These are phyloP conservation scores for Pyrrhoderma lamaoense DNA, from an alignment of 1,284 basidiomycete genomes.

Conservation along the genomic window DNA sequence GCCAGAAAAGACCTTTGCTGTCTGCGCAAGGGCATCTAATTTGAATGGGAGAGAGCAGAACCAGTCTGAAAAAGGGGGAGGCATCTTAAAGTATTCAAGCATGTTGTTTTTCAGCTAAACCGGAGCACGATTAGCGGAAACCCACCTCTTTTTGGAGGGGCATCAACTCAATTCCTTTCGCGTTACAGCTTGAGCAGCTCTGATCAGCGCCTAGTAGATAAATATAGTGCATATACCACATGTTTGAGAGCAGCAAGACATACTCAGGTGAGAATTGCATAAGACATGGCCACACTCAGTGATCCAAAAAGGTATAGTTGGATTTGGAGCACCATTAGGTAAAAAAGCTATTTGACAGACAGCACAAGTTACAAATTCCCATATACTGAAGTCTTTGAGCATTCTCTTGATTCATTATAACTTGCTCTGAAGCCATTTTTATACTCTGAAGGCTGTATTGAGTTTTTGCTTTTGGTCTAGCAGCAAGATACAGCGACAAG, in stretches of 20 bases:
- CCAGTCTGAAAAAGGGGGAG: constrained; percentile 71
- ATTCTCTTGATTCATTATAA: constrained; percentile 7
- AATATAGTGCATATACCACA: neutral
- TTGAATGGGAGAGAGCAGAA: constrained; percentile 55
- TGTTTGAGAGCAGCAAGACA: constrained; percentile 24
- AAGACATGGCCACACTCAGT: constrained; percentile 78
- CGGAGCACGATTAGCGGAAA: neutral
- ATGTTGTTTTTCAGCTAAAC: constrained; percentile 1
- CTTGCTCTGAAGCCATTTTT: neutral
- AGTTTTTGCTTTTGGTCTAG: too few relatives aligned
- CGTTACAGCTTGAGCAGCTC: constrained; percentile 59
- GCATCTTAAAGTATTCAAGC: constrained; percentile 43
- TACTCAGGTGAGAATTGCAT: constrained; percentile 77
- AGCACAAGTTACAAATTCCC: constrained; percentile 68
- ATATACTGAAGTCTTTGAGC: constrained; percentile 47
- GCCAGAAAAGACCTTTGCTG: constrained; percentile 48
- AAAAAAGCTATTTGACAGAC: constrained; percentile 60
- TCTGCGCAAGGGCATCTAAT: constrained; percentile 54
- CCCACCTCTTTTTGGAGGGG: constrained; percentile 64
- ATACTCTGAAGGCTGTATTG: too few relatives aligned
- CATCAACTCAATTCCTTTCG: constrained; percentile 54
- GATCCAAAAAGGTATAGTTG: constrained; percentile 69
- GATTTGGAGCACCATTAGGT: constrained; percentile 39
- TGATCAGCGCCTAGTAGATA: constrained; percentile 52
- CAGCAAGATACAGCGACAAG: too few relatives aligned